Percentiles rank a stretch among this genome's conserved stretches.
Conservation (phyloP, 2,329 filamentous ascomycete species). For the Fusarium luffae region DNA sequence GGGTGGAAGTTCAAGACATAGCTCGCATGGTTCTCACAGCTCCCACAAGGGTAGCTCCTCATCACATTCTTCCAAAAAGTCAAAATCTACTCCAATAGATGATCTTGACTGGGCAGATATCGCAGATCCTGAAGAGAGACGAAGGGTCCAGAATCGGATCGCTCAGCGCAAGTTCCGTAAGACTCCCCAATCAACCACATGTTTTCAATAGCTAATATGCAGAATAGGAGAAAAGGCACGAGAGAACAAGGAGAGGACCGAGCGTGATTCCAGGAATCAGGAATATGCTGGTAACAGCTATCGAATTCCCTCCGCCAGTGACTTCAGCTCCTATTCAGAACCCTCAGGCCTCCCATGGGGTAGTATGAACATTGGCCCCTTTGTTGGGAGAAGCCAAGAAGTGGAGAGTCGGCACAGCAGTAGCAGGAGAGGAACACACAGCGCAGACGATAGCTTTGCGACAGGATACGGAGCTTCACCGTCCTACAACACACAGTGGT, state of each 20-base stretch:
- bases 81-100: conserved; percentile 57
- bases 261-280: conserved; percentile 72
- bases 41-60: conserved; percentile 46
- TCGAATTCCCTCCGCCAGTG: conserved; percentile 66
- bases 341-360: conserved; percentile 79
- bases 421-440: conserved; percentile 52
- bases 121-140: conserved; percentile 75
- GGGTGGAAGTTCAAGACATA: conserved; percentile 40
- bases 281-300: conserved; percentile 73
- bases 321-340: conserved; percentile 62
- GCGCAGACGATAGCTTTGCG: conserved; percentile 50
- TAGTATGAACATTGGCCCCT: conserved; percentile 69
- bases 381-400: conserved; percentile 63
- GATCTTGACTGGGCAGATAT: conserved; percentile 75
- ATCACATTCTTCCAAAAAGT: conserved; percentile 51
- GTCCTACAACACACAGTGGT: conserved; percentile 41
- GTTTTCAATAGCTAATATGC: background rate
- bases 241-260: conserved; percentile 73
- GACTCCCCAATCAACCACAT: conserved; percentile 41
- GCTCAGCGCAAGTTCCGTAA: conserved; percentile 81
- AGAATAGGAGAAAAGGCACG: conserved; percentile 73
- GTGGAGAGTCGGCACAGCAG: conserved; percentile 58
- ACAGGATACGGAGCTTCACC: conserved; percentile 45
- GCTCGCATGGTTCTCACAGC: conserved; percentile 36
- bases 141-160: conserved; percentile 80